Base-by-base conservation (phyloP, 495 filamentous ascomycete species). In the Aspergillus biplanus region DNA sequence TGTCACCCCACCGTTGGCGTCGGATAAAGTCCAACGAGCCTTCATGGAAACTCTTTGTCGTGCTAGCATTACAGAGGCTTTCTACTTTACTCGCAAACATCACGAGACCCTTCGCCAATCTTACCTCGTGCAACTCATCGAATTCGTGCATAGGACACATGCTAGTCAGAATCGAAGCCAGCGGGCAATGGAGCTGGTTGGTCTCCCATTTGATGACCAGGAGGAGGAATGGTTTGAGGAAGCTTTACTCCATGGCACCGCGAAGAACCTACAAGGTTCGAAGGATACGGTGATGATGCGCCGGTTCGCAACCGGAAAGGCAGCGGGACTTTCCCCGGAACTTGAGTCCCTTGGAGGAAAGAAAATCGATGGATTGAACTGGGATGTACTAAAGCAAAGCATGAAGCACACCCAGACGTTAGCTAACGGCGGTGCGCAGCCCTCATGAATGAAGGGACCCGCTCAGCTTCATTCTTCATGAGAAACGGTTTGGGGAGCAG, bases 141-240 rank as follows among this genome's bases (percentile, higher is more conserved):
- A 80, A 7, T 82, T 85, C 32, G 86, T 89, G 11, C 83, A 90
- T 56, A 77, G 77, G 18, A 76, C 76, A 4, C 64, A 73, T 4
- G 62, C 77, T 5, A 75, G 77, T 13, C 78, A 82, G 33, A 73
- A 78, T 8, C 75, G 82, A 8, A 83, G 83, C 44, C 73, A 79
- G 52, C 82, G 83, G 33, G 88, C 85, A 6, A 83, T 86, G 69
- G 90, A 93, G 67, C 75, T 95, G 11, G 85, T 90, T 34, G 87
- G 85, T 63, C 74, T 92, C 63, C 89, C 91, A 5, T 83, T 93
- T 33, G 84, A 82, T 57, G 76, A 79, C 7, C 79, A 84, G 39
- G 91, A 95, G 74, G 90, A 92, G 69, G 65, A 71, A 46, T 93
- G 91, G 90, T 86, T 93, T 57, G 84, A 86, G 57, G 83, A 87